Evolutionary conservation across 2,329 filamentous ascomycete species (phyloP).

Genomic region (Hymenoscyphus salicellus): DNA sequence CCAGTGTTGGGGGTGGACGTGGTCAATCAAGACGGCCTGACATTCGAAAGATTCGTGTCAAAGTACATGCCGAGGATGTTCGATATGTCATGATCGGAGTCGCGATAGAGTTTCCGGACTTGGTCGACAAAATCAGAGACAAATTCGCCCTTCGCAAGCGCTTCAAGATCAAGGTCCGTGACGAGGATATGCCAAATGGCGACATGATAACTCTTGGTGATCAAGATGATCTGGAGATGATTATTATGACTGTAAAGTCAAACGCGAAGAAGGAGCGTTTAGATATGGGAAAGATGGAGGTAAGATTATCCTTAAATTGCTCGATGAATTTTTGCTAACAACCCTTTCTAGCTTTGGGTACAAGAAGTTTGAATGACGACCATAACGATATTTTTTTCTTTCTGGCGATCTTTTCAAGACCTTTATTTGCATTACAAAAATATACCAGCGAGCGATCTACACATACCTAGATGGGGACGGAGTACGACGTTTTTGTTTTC

Average conservation of each 20-base stretch:
- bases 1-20: constrained; percentile 41
- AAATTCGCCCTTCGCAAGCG: constrained; percentile 77
- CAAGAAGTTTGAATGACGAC: constrained; percentile 29
- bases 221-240: constrained; percentile 92
- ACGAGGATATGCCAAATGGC: constrained; percentile 71
- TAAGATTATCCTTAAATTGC: constrained; percentile 47
- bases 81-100: constrained; percentile 85
- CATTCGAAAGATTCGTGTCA: constrained; percentile 78
- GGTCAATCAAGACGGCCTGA: constrained; percentile 61
- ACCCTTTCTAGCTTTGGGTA: constrained; percentile 30
- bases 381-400: constrained; percentile 15
- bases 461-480: constrained; percentile 25
- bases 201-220: constrained; percentile 98
- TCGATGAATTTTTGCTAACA: constrained; percentile 18
- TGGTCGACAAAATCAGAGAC: constrained; percentile 74
- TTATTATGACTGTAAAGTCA: constrained; percentile 66
- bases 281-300: constrained; percentile 93
- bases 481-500: constrained; percentile 10
- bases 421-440: constrained; percentile 21
- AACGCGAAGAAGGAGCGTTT: constrained; percentile 68
- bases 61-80: constrained; percentile 87
- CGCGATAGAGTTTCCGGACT: constrained; percentile 69
- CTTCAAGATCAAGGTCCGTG: constrained; percentile 86
- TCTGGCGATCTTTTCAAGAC: constrained; percentile 10
- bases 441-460: constrained; percentile 32